Evolutionary conservation across 495 filamentous ascomycete genomes (phyloP).

Genomic region (Amphirosellinia nigrospora): DNA sequence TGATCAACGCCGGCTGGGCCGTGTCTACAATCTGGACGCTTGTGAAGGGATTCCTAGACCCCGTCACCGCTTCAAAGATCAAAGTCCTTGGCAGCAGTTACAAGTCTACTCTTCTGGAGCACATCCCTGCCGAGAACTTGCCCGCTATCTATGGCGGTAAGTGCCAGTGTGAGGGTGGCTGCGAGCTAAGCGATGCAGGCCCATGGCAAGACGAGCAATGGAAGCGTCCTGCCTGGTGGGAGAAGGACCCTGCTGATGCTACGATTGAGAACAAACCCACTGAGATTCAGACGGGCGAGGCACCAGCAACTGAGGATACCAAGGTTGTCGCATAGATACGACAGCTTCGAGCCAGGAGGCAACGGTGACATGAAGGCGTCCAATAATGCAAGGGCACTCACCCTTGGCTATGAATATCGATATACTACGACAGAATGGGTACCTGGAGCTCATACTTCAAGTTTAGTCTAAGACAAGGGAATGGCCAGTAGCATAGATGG

Average conservation of each 20-base stretch:
- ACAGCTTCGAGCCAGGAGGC: constrained; percentile 22
- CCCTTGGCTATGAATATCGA: background rate
- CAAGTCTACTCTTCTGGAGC: constrained; percentile 78
- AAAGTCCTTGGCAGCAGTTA: constrained; percentile 84
- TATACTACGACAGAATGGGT: background rate
- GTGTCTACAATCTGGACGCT: constrained; percentile 80
- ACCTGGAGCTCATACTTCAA: background rate
- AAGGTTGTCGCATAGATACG: constrained; percentile 41
- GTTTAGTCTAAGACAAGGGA: constrained; percentile 1
- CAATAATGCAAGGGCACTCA: background rate
- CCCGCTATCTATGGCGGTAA: constrained; percentile 84
- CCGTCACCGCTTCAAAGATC: constrained; percentile 95
- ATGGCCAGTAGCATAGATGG: constrained; percentile 14
- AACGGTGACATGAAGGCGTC: background rate
- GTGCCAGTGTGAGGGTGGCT: constrained; percentile 85
- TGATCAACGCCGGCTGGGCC: constrained; percentile 98
- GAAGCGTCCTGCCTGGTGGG: constrained; percentile 74
- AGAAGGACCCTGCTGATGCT: constrained; percentile 37
- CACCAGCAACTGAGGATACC: constrained; percentile 33
- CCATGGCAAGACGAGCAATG: constrained; percentile 88
- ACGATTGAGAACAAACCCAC: constrained; percentile 35
- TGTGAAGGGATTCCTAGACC: constrained; percentile 91
- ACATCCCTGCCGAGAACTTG: constrained; percentile 90
- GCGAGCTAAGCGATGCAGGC: constrained; percentile 84
- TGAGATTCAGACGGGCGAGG: constrained; percentile 31